These are phyloP conservation scores for Yamadazyma mexicana DNA, from an alignment of 1,139 yeast species.

Conservation along the genomic window DNA sequence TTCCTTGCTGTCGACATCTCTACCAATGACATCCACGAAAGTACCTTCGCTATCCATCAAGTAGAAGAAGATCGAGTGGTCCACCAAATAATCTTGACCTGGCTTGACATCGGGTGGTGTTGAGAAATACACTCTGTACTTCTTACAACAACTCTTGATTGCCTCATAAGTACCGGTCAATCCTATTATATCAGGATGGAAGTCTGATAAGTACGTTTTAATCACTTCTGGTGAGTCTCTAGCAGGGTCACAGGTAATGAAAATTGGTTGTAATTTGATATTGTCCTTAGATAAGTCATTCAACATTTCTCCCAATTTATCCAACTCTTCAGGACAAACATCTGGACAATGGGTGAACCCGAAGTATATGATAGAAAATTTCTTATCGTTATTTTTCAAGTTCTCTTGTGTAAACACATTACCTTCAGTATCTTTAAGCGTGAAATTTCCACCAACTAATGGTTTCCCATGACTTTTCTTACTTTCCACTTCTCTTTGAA, in stretches of 20 bases:
- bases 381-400: slow-evolving; percentile 47
- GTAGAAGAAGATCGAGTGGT: slow-evolving; percentile 94
- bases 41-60: slow-evolving; percentile 96
- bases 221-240: slow-evolving; percentile 86
- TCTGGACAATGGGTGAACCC: slow-evolving; percentile 98
- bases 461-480: slow-evolving; percentile 92
- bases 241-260: slow-evolving; percentile 95
- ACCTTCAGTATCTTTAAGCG: slow-evolving; percentile 68
- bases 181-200: slow-evolving; percentile 86
- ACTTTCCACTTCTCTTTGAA: slow-evolving; percentile 77
- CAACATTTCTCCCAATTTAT: slow-evolving; percentile 80
- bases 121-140: slow-evolving; percentile 89
- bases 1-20: slow-evolving; percentile 77
- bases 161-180: slow-evolving; percentile 88
- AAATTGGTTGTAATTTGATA: slow-evolving; percentile 74
- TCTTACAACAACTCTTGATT: slow-evolving; percentile 80
- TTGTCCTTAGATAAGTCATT: slow-evolving; percentile 60
- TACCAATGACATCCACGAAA: slow-evolving; percentile 90
- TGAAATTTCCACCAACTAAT: slow-evolving; percentile 87
- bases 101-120: slow-evolving; percentile 93
- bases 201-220: slow-evolving; percentile 76
- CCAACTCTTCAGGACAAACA: slow-evolving; percentile 96
- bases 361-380: slow-evolving; percentile 80
- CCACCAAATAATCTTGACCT: slow-evolving; percentile 94
- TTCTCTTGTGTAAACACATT: slow-evolving; percentile 73